Evolutionary conservation across 1,284 basidiomycete genomes (phyloP).

Genomic region (Boletus sp.): DNA sequence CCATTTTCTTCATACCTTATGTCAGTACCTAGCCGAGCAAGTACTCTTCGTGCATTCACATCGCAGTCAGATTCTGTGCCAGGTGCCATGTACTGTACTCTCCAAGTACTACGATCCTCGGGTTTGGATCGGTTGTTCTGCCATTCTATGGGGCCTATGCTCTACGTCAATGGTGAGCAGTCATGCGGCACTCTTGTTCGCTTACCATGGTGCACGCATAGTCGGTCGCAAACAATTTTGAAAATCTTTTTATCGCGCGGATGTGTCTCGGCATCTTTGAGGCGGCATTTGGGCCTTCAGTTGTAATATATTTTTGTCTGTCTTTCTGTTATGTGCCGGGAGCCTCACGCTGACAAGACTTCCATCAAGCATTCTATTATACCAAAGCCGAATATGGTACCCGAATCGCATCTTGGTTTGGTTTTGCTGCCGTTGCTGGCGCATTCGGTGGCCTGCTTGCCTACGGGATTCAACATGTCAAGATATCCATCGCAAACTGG

Average conservation of each 20-base stretch:
- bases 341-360: conserved; percentile 4
- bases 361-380: conserved; percentile 66
- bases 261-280: conserved; percentile 72
- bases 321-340: conserved; percentile 2
- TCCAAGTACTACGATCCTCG: conserved; percentile 71
- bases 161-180: conserved; percentile 67
- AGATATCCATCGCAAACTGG: conserved; percentile 59
- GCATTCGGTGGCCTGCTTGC: conserved; percentile 79
- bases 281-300: conserved; percentile 52
- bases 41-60: neutral
- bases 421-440: conserved; percentile 78
- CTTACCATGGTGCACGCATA: conserved; percentile 32
- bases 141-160: conserved; percentile 70
- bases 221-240: conserved; percentile 62
- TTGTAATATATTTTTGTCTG: conserved; percentile 73
- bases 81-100: conserved; percentile 67
- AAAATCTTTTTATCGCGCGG: conserved; percentile 59
- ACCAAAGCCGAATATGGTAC: conserved; percentile 73
- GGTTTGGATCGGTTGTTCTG: conserved; percentile 65
- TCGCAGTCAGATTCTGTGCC: conserved; percentile 60
- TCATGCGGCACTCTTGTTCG: neutral
- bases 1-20: conserved; percentile 77
- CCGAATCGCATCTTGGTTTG: conserved; percentile 78
- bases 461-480: conserved; percentile 66
- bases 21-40: conserved; percentile 43